phyloP scores from a whole-genome alignment of 768 basidiomycete genomes.

The Hydnomerulius pinastri region DNA sequence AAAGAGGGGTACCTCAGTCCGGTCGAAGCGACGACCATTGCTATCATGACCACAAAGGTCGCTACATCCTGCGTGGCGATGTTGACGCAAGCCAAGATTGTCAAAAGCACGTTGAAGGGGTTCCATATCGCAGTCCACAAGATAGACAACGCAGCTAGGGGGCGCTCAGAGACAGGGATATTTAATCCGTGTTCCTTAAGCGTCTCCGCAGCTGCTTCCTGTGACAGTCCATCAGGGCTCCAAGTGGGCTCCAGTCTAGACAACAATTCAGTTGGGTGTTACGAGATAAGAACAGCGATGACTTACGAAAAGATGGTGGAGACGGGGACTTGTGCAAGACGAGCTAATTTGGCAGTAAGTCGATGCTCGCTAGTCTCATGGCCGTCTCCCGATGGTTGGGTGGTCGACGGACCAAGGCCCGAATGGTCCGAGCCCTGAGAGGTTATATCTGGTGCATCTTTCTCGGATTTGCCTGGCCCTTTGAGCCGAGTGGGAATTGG shows the following conservation, averaged over 20 bases:
- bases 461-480: slow-evolving; percentile 11
- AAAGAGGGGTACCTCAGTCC: slow-evolving; percentile 26
- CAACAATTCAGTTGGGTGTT: not conserved
- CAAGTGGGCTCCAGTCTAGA: slow-evolving; percentile 29
- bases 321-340: slow-evolving; percentile 26
- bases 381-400: not conserved
- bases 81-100: slow-evolving; percentile 32
- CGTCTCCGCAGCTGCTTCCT: slow-evolving; percentile 17
- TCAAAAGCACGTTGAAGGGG: slow-evolving; percentile 36
- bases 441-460: slow-evolving; percentile 26
- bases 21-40: slow-evolving; percentile 38
- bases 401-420: not conserved
- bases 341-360: slow-evolving; percentile 24
- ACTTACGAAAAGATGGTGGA: slow-evolving; percentile 27
- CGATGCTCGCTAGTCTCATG: slow-evolving; percentile 19
- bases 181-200: slow-evolving; percentile 29
- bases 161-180: slow-evolving; percentile 31
- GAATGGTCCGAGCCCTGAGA: slow-evolving; percentile 7
- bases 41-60: slow-evolving; percentile 36
- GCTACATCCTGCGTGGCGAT: slow-evolving; percentile 34
- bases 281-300: not conserved
- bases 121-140: slow-evolving; percentile 37
- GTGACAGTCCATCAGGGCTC: slow-evolving; percentile 24
- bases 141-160: slow-evolving; percentile 28
- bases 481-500: slow-evolving; percentile 26